Base-by-base conservation (phyloP, 1,284 basidiomycete species). In the Peniophora sp. region DNA sequence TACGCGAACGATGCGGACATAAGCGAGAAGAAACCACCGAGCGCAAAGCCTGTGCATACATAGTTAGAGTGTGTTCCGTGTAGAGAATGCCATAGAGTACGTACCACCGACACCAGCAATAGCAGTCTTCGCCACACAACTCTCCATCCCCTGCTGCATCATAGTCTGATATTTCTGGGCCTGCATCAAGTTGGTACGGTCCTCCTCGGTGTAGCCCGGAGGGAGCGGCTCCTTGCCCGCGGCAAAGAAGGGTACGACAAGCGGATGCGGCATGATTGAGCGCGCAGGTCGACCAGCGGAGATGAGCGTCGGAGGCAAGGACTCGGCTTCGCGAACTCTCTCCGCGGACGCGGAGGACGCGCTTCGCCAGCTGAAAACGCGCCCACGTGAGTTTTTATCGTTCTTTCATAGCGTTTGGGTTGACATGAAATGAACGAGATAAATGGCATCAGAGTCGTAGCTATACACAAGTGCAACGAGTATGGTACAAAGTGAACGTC, bases 1-100 rank as follows among this genome's bases (percentile, higher is more conserved):
- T 97, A 94, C 23, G 89, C 88, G 64, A 99, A 96, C 27, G 92
- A 93, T 12, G 93, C 78, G 43, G 90, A 92, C 93, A 99, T 96
- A 55, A 99, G 77, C 1, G 92, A 92, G 72, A 99, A 93, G 74
- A 98, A 95, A 25, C 87, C 95, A 56, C 96, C 97, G 47, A 98
- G 77, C 11, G 79, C 94, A 62, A 98, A 85, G 53, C 93, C 96
- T 90, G 66, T 52, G 48, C 35, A 52, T 24, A 27, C 3, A 24
- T 34, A 23, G 8, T 24, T 20, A 16, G 32, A 19, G 14, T 24
- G 25, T 3, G 19, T 45, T n/a, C 17, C 24, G 9, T 3, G 3
- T 27, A n/a, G 36, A 24, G 19, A 35, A 48, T 27, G 23, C n/a
- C 10, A 32, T 12, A 5, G 6, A 32, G 27, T 6, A 75, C 85